A percentile compares a stretch with the other conserved stretches of the same genome.
Evolutionary conservation across 768 basidiomycete species (phyloP).

Genomic region (Fomitopsis serialis): DNA sequence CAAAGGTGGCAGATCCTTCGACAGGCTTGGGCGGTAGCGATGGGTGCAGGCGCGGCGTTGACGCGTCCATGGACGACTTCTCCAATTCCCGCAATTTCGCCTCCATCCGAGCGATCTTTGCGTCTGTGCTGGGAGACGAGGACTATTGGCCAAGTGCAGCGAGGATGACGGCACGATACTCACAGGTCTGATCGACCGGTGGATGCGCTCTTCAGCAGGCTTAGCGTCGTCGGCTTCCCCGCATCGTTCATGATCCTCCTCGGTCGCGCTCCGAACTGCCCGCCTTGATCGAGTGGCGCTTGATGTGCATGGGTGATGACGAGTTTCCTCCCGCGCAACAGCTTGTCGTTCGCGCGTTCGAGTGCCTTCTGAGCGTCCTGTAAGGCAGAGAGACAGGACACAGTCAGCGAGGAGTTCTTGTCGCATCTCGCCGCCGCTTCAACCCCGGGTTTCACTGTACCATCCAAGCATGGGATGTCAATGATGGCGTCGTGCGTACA

Average conservation of each 20-base stretch:
- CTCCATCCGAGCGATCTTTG: constrained; percentile 94
- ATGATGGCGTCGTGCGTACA: constrained; percentile 12
- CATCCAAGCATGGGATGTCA: background rate
- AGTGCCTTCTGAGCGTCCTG: constrained; percentile 86
- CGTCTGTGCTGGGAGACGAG: constrained; percentile 50
- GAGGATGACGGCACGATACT: too few species aligned
- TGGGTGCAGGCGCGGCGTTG: constrained; percentile 12
- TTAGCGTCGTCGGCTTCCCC: constrained; percentile 78
- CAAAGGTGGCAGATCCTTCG: constrained; percentile 3
- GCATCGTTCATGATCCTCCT: constrained; percentile 48
- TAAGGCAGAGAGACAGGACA: background rate
- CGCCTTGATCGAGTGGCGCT: constrained; percentile 43
- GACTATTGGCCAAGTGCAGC: background rate
- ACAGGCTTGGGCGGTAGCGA: constrained; percentile 30
- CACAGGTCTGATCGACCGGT: constrained; percentile 44
- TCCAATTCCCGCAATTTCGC: constrained; percentile 88
- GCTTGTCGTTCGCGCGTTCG: constrained; percentile 65
- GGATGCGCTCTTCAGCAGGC: constrained; percentile 73
- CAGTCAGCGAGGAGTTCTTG: background rate
- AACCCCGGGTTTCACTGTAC: constrained; percentile 21
- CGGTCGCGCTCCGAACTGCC: constrained; percentile 17
- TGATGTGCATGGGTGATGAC: constrained; percentile 92
- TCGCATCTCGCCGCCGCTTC: constrained; percentile 1
- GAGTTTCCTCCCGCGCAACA: constrained; percentile 82
- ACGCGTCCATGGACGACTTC: constrained; percentile 17